Evolutionary conservation across 2,329 filamentous ascomycete genomes (phyloP), one percentile per base, ranked within the genome.

Genomic region (Golovinomyces cichoracearum): DNA sequence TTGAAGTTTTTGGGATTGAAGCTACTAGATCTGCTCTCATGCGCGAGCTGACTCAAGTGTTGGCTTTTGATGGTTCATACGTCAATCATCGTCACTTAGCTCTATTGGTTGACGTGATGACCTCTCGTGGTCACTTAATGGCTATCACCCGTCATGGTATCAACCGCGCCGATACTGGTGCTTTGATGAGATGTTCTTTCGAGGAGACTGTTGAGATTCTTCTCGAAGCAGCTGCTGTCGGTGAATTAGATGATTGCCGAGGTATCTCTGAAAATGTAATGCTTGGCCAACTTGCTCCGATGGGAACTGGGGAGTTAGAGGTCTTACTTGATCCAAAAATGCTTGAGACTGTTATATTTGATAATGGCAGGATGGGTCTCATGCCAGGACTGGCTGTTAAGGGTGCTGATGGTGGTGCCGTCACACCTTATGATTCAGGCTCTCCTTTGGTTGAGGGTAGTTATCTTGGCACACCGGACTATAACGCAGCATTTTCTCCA

Each of bases 231-330:
- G 90, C 90, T 22, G 84, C 85, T 15, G 83, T 83, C 47, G 90
- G 90, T 62, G 90, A 98, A 64, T 72, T 98, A 27, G 90, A 98
- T 61, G 90, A 98, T 64, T 98, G 92, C 68, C 82, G 85, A 52
- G 90, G 90, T 71, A 88, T 98, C 47, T 95, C 90, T 15, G 90
- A 98, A 67, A 98, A 98, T 67, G 80, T 98, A 61, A 98, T 98
- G 75, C 74, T 98, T 53, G 90, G 90, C 53, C 90, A 98, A 66
- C 75, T 95, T 66, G 90, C 92, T 4, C 90, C 92, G 26, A 88
- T 93, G 72, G 90, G 90, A 53, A 98, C 92, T 50, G 90, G 90
- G 54, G 85, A 93, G 64, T 88, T 98, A 58, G 85, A 98, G 54
- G 78, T 95, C 48, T 77, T 86, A 56, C 72, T 98, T 55, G 92